A percentile compares a stretch with the other conserved stretches of the same genome.
phyloP scores from a whole-genome alignment of 1,139 yeast genomes.

The Hansenula sp. region DNA sequence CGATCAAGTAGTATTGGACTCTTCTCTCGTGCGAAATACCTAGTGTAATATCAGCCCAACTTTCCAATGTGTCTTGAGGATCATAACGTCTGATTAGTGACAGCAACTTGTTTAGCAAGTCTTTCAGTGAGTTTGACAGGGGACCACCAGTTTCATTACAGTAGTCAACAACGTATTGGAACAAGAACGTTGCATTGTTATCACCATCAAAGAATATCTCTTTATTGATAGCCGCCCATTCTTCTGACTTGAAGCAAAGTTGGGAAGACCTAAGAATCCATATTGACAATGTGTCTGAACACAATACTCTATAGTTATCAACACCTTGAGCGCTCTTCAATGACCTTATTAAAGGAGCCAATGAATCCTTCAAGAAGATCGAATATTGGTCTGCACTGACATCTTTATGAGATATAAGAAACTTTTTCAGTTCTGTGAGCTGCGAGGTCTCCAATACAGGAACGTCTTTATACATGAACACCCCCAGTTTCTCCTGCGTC shows the following conservation, averaged over 20 bases:
- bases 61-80: constrained; percentile 26
- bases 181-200: constrained; percentile 34
- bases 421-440: constrained; percentile 9
- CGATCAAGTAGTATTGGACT: constrained; percentile 57
- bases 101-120: constrained; percentile 51
- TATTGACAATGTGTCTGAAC: constrained; percentile 60
- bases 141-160: constrained; percentile 74
- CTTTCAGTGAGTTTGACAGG: constrained; percentile 61
- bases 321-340: constrained; percentile 10
- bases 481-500: not conserved
- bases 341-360: constrained; percentile 16
- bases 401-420: constrained; percentile 10
- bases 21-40: constrained; percentile 46
- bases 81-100: constrained; percentile 31
- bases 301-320: constrained; percentile 30
- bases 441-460: not conserved
- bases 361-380: constrained; percentile 7
- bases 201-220: constrained; percentile 9
- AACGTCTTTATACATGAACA: not conserved
- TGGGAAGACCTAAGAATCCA: constrained; percentile 59
- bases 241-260: constrained; percentile 19
- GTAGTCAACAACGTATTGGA: constrained; percentile 58
- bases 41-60: constrained; percentile 45
- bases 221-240: constrained; percentile 13
- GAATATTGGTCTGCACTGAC: not conserved